Evolutionary conservation across 441 rosid genomes (phyloP).

Genomic region (Cnidoscolus chayamansa): DNA sequence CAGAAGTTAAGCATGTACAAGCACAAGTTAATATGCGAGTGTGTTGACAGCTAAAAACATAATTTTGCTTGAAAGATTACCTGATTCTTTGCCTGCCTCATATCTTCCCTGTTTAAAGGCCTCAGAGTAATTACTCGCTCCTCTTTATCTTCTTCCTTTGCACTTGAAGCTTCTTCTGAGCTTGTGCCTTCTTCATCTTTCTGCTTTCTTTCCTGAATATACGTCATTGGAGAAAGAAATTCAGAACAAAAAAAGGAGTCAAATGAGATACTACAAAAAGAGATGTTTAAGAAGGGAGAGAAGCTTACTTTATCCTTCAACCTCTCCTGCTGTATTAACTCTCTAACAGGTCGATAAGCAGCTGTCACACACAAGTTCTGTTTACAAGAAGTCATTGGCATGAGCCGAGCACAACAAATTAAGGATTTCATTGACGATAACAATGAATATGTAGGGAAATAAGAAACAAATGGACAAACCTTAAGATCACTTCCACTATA

Average conservation of each 20-base stretch:
- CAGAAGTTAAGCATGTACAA: neutral
- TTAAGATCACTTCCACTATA: constrained; percentile 95
- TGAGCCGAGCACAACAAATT: constrained; percentile 5
- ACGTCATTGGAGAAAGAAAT: constrained; percentile 6
- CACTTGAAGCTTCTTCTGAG: constrained; percentile 42
- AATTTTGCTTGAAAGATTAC: constrained; percentile 27
- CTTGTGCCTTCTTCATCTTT: constrained; percentile 55
- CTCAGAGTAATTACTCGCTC: constrained; percentile 59
- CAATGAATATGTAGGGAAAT: neutral
- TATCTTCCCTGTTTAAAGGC: constrained; percentile 82
- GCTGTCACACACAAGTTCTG: constrained; percentile 92
- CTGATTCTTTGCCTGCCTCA: constrained; percentile 93
- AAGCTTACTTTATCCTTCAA: constrained; percentile 58
- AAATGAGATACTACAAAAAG: neutral
- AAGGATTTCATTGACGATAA: neutral
- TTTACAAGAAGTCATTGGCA: constrained; percentile 27
- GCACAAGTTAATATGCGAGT: neutral
- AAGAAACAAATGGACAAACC: constrained; percentile 47
- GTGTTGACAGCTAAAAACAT: neutral
- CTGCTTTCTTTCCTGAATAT: constrained; percentile 44
- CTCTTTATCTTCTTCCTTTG: constrained; percentile 51
- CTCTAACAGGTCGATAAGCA: constrained; percentile 93
- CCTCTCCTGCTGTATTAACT: constrained; percentile 76
- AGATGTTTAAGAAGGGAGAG: neutral
- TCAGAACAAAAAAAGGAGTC: neutral